Percentiles rank a stretch among this genome's conserved stretches.
Conservation (phyloP, 2,329 filamentous ascomycete species). For the Passalora sequoiae region DNA sequence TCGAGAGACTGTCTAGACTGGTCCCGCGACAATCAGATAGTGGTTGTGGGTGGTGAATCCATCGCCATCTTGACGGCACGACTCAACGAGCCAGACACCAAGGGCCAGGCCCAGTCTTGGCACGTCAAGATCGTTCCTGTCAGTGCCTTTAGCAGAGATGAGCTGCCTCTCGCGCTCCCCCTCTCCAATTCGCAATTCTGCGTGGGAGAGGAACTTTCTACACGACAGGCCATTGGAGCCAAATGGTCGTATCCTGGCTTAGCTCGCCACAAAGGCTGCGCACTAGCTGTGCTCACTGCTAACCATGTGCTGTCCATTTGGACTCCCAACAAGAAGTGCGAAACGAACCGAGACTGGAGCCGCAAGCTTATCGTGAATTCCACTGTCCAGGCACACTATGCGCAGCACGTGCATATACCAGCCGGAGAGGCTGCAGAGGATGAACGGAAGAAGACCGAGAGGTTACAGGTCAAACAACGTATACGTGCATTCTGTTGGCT, state of each 20-base stretch:
- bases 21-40: slow-evolving; percentile 55
- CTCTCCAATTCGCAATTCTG: slow-evolving; percentile 48
- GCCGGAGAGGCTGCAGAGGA: slow-evolving; percentile 29
- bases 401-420: slow-evolving; percentile 21
- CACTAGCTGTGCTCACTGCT: slow-evolving; percentile 52
- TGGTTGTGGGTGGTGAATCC: slow-evolving; percentile 52
- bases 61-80: slow-evolving; percentile 46
- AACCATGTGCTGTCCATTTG: slow-evolving; percentile 55
- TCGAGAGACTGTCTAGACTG: slow-evolving; percentile 52
- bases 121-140: slow-evolving; percentile 41
- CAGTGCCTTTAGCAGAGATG: slow-evolving; percentile 49
- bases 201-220: slow-evolving; percentile 55
- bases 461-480: slow-evolving; percentile 32
- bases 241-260: slow-evolving; percentile 56
- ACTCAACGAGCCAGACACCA: slow-evolving; percentile 23
- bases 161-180: slow-evolving; percentile 44
- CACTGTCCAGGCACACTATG: slow-evolving; percentile 40
- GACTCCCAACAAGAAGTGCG: slow-evolving; percentile 43
- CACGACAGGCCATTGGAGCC: slow-evolving; percentile 45
- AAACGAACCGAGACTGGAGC: slow-evolving; percentile 46
- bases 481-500: slow-evolving; percentile 43
- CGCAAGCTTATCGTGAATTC: slow-evolving; percentile 52
- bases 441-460: slow-evolving; percentile 14
- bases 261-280: slow-evolving; percentile 49
- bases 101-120: slow-evolving; percentile 30